Base-by-base conservation (phyloP, 768 basidiomycete species). In the Tephrocybe sp. region DNA sequence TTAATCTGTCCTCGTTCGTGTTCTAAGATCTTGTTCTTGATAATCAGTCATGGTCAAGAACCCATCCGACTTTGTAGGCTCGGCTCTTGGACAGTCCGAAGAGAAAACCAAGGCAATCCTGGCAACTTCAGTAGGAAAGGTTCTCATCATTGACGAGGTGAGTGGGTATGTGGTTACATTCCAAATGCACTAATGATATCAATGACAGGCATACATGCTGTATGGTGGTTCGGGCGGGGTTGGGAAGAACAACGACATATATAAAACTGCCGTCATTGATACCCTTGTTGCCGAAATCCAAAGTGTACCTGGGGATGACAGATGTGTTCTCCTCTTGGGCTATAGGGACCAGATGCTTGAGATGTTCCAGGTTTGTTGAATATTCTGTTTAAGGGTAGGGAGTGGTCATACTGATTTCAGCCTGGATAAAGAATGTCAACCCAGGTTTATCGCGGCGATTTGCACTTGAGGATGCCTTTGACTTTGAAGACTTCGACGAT, bases 261-360 rank as follows among this genome's bases (percentile, higher is more conserved):
- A 67, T 64, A 86, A 86, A 54, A 83, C 81, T 1, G 75, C 84
- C 0, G 86, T 88, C 34, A 84, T 87, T 24, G 86, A 88, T 58
- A 86, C 86, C 0, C 78, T 88, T 24, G 86, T 88, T 0, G 86
- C 86, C 0, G 86, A 88, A 61, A 78, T 88, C 2, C 86, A 88
- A 56, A 84, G 76, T 37, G 74, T 75, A 0, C 82, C 82, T 1
- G 84, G 86, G 4, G 86, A 88, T 59, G 86, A 87, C 59, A 74
- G 84, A 25, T 86, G 83, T 45, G 81, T 88, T 0, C 66, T 88
- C 9, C 62, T 87, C 36, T 60, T 85, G 1, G 86, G 86, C 0
- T 88, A 87, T 63, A 78, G 80, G 49, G 70, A 78, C 4, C 71
- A 86, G 56, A 87, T 87, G 76, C 60, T 66, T n/a, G 80, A 87